Evolutionary conservation across 1,284 basidiomycete genomes (phyloP).

Genomic region (Stygiomarasmius scandens): DNA sequence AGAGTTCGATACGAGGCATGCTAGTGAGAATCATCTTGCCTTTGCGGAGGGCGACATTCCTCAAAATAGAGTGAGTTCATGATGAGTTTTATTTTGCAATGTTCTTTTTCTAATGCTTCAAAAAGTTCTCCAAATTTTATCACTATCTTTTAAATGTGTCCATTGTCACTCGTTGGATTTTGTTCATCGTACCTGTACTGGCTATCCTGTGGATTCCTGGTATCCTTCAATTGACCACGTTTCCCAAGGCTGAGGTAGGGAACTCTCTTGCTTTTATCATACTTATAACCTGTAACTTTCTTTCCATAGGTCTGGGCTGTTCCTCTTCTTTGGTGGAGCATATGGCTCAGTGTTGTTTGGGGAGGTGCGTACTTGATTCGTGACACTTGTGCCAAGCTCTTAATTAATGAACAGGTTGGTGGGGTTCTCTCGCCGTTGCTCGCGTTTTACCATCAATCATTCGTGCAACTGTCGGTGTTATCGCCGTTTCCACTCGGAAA

Average conservation of each 20-base stretch:
- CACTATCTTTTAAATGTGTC: slow-evolving; percentile 78
- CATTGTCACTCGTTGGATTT: slow-evolving; percentile 78
- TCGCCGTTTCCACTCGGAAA: slow-evolving; percentile 67
- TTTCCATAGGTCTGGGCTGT: slow-evolving; percentile 56
- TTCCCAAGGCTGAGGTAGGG: slow-evolving; percentile 54
- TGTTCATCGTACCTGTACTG: slow-evolving; percentile 78
- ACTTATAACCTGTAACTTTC: neutral
- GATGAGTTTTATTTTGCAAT: neutral
- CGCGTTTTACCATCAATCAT: slow-evolving; percentile 59
- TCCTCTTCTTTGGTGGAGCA: slow-evolving; percentile 81
- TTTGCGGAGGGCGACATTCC: slow-evolving; percentile 70
- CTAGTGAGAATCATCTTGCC: slow-evolving; percentile 53
- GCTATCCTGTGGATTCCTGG: slow-evolving; percentile 77
- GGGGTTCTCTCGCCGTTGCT: slow-evolving; percentile 71
- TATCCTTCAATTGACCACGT: slow-evolving; percentile 60
- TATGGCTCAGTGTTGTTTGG: slow-evolving; percentile 84
- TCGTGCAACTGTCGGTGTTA: slow-evolving; percentile 68
- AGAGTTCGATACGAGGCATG: slow-evolving; percentile 60
- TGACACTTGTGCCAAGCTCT: slow-evolving; percentile 2
- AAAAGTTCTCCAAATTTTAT: slow-evolving; percentile 61
- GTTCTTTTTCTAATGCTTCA: slow-evolving; percentile 1
- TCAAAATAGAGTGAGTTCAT: slow-evolving; percentile 47
- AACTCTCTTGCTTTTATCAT: slow-evolving; percentile 23
- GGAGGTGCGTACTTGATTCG: slow-evolving; percentile 42
- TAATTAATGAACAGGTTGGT: slow-evolving; percentile 64